phyloP scores from a whole-genome alignment of 805 yeast species.

The Yamadazyma takamatsuzukensis region DNA sequence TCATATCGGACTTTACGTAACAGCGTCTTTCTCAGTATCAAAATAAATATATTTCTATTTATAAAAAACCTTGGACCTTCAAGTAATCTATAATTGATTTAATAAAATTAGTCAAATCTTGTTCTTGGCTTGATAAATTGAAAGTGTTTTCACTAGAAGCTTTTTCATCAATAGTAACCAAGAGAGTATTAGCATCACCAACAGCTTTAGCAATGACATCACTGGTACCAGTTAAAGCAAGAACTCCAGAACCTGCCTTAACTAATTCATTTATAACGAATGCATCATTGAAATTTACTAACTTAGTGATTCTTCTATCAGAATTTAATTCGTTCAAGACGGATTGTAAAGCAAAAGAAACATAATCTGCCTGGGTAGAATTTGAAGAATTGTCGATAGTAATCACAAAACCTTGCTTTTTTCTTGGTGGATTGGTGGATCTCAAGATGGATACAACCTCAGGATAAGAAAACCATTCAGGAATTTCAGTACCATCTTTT shows the following conservation, averaged over 20 bases:
- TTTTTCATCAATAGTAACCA: constrained; percentile 15
- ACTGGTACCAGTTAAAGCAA: constrained; percentile 23
- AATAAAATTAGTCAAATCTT: constrained; percentile 45
- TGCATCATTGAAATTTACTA: constrained; percentile 40
- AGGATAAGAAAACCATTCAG: constrained; percentile 96
- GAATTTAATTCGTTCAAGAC: constrained; percentile 87
- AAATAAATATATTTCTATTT: too few species aligned
- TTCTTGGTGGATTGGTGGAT: constrained; percentile 90
- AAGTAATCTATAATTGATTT: constrained; percentile 69
- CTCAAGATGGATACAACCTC: constrained; percentile 91
- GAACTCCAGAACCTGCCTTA: constrained; percentile 90
- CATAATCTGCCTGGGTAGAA: constrained; percentile 38
- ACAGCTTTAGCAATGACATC: constrained; percentile 47
- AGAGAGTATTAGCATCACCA: constrained; percentile 54
- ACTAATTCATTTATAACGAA: constrained; percentile 72
- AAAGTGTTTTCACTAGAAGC: constrained; percentile 11
- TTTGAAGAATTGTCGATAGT: constrained; percentile 55
- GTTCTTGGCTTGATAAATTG: constrained; percentile 8
- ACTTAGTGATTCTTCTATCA: constrained; percentile 70
- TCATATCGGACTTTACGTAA: too few species aligned
- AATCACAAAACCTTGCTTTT: constrained; percentile 81
- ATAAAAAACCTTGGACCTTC: constrained; percentile 79
- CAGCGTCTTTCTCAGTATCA: too few species aligned
- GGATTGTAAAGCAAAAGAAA: constrained; percentile 82
- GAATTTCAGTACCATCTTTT: constrained; percentile 82